These are phyloP conservation scores for Candida boleticola DNA, from an alignment of 805 yeast genomes.

Conservation along the genomic window DNA sequence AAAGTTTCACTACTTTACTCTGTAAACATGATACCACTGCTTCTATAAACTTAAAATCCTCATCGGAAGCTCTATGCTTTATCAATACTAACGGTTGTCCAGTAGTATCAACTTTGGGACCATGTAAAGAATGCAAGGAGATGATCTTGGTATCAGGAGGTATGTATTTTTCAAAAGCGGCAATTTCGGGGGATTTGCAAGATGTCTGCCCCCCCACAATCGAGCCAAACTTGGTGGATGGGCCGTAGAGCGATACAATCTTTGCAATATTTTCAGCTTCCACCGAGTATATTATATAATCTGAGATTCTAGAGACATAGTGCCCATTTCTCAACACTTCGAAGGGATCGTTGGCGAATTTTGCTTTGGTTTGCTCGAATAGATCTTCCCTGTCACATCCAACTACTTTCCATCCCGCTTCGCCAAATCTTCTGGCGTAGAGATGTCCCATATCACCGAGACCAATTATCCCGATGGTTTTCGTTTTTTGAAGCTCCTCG, in stretches of 20 bases:
- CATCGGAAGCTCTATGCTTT: slow-evolving; percentile 62
- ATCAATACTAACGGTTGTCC: slow-evolving; percentile 94
- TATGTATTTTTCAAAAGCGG: slow-evolving; percentile 72
- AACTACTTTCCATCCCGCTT: slow-evolving; percentile 85
- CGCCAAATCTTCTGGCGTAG: slow-evolving; percentile 74
- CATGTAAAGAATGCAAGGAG: slow-evolving; percentile 89
- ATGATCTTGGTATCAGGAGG: slow-evolving; percentile 83
- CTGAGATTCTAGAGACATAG: slow-evolving; percentile 74
- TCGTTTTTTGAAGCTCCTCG: slow-evolving; percentile 19
- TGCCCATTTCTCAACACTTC: slow-evolving; percentile 76
- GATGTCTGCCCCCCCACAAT: slow-evolving; percentile 98
- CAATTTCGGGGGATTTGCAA: slow-evolving; percentile 87
- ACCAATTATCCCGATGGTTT: slow-evolving; percentile 86
- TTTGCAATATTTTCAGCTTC: slow-evolving; percentile 82
- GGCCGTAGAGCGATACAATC: slow-evolving; percentile 77
- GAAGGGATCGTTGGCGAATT: slow-evolving; percentile 44
- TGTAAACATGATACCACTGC: slow-evolving; percentile 66
- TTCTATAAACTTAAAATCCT: slow-evolving; percentile 60
- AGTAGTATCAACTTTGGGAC: slow-evolving; percentile 82
- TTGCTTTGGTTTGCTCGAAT: slow-evolving; percentile 44
- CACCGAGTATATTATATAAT: slow-evolving; percentile 84
- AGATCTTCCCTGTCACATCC: slow-evolving; percentile 82
- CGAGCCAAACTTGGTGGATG: slow-evolving; percentile 82
- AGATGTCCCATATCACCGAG: slow-evolving; percentile 95
- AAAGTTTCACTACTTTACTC: slow-evolving; percentile 71